Base-by-base conservation (phyloP, 768 basidiomycete species). In the Clathrus columnatus region DNA sequence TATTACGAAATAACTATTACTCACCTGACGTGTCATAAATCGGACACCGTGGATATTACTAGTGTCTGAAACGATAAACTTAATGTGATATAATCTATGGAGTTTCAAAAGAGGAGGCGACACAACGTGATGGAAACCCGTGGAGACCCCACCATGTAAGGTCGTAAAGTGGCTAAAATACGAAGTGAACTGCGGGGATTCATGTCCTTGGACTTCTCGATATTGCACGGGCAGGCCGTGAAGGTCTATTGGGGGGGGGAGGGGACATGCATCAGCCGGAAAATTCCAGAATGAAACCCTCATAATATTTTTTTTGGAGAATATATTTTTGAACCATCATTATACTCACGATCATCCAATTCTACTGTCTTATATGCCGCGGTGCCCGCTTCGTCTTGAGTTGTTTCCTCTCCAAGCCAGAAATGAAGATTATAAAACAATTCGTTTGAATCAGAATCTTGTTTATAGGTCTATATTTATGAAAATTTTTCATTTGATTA, bases 321-420 rank as follows among this genome's bases (percentile, higher is more conserved):
- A 7, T 32, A 32, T 32, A 7, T 7, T 32, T 32, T 32, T 32
- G 7, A 16, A 32, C 16, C 16, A 32, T 36, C n/a, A n/a, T 36
- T 30, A 7, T 4, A 70, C 78, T 50, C 50, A 83, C 82, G 73
- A 60, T 84, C 82, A 57, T 84, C 83, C 1, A 83, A 69, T 63
- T 84, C 82, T 10, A 83, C 81, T 5, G 81, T 80, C 71, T 82
- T 84, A 64, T 82, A 83, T 3, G 80, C 81, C 8, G 80, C 82
- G 5, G 80, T 81, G 1, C 77, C 80, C 14, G 67, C 79, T 63
- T 84, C 82, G 57, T 84, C 81, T 61, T 81, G 77, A 20, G 72
- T 77, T 0, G 82, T 83, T 50, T 79, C 68, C 54, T 73, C 67
- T 11, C 84, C 81, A 3, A 84, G 68, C 82, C 82, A 84, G 64